Conservation (phyloP, 805 yeast genomes). For the Teunomyces gatunensis region DNA sequence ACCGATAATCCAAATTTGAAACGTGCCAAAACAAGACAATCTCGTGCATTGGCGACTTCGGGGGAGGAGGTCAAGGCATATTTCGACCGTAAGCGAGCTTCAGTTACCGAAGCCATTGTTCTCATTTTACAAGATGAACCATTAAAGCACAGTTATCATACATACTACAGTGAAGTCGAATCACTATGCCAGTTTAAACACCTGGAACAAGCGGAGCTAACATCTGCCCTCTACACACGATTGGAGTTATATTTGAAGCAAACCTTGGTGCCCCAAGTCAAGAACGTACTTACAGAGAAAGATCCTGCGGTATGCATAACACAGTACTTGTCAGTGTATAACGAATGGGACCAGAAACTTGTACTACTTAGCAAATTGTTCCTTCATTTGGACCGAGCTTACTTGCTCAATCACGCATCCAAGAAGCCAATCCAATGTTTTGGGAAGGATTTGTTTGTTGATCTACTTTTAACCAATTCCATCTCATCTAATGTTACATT, state of each 20-base stretch:
- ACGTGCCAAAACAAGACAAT: not conserved
- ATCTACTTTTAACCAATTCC: slow-evolving; percentile 10
- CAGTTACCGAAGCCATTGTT: slow-evolving; percentile 14
- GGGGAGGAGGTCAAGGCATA: not conserved
- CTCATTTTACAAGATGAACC: slow-evolving; percentile 15
- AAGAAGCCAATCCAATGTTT: slow-evolving; percentile 23
- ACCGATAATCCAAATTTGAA: not conserved
- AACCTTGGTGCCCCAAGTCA: not conserved
- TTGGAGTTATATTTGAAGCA: slow-evolving; percentile 16
- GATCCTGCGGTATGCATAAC: slow-evolving; percentile 2
- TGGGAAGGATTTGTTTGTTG: slow-evolving; percentile 22
- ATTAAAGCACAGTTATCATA: slow-evolving; percentile 19
- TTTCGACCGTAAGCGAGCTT: slow-evolving; percentile 6
- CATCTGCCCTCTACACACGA: slow-evolving; percentile 16
- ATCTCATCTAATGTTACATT: slow-evolving; percentile 5
- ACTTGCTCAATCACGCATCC: slow-evolving; percentile 31
- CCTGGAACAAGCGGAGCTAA: slow-evolving; percentile 30
- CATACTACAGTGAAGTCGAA: slow-evolving; percentile 29
- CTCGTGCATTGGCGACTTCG: not conserved
- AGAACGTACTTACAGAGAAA: slow-evolving; percentile 3
- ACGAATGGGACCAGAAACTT: slow-evolving; percentile 25
- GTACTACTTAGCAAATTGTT: slow-evolving; percentile 27
- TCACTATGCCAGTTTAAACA: slow-evolving; percentile 29
- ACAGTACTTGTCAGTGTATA: slow-evolving; percentile 8
- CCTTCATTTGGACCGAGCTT: slow-evolving; percentile 34